Base-by-base conservation (phyloP, 345 rosid species). In the Heritiera fomes region DNA sequence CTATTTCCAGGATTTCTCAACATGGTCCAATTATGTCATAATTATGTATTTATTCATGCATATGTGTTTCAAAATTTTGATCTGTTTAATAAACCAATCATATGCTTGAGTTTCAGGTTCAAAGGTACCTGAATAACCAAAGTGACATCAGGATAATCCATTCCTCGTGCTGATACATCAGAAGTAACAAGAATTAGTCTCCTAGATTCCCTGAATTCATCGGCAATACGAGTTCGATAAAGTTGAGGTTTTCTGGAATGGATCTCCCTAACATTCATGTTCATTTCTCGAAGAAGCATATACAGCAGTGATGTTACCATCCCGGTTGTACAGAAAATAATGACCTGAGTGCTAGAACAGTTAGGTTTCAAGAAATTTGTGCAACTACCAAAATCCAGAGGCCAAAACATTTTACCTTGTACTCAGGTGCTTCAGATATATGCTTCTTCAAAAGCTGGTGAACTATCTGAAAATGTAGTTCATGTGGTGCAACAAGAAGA, bases 111-210 rank as follows among this genome's bases (percentile, higher is more conserved):
- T n/a, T 18, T 76, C 23, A 68, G 43, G 34, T 23, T 46, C 59
- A 65, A 71, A 13, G 11, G 8, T 91, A 97, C 99, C 98, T 97
- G 98, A 77, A 94, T 87, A 82, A 97, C 99, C 83, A 93, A 89
- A 77, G 97, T 89, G 83, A 97, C 98, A 84, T 94, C 97, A 74
- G 96, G 99, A 84, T 89, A 97, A 85, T 91, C 89, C 95, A 94
- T 91, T 79, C 98, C 99, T 13, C 93, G 93, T 61, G 99, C 87
- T 13, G 98, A 91, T 70, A 97, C 94, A 88, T 97, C 98, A 76
- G 98, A 97, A 56, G 99, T 89, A 73, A 93, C 87, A 38, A 97
- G 98, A 81, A 93, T 85, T 86, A 89, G 81, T 77, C 89, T 83
- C 77, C 87, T 93, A n/a, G 94, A 86, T 86, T 87, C 97, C 80